Conservation (phyloP, 768 basidiomycete species). For the Cytidiella melzeri region DNA sequence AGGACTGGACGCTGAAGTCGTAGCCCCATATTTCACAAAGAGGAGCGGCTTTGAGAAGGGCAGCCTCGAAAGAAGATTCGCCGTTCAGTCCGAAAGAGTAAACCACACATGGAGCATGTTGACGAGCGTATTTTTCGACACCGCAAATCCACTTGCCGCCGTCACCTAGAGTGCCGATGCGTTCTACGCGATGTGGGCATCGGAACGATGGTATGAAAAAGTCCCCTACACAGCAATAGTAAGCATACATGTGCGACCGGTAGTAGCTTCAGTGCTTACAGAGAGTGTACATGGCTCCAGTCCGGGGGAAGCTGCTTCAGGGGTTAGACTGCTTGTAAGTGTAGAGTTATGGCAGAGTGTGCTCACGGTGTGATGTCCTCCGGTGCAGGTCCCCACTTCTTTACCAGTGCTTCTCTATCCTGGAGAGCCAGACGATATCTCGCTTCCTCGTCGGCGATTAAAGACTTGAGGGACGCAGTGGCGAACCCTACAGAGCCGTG, state of each 20-base stretch:
- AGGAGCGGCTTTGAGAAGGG: constrained; percentile 34
- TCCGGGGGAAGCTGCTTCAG: constrained; percentile 13
- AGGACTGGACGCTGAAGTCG: constrained; percentile 36
- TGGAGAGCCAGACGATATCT: constrained; percentile 40
- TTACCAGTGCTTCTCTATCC: constrained; percentile 42
- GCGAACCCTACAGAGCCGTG: too few relatives aligned
- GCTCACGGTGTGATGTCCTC: constrained; percentile 43
- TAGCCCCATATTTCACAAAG: constrained; percentile 35
- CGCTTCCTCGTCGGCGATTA: constrained; percentile 33
- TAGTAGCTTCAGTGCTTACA: constrained; percentile 8
- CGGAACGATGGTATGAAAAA: constrained; percentile 43
- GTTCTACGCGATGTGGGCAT: constrained; percentile 39
- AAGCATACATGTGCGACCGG: not conserved
- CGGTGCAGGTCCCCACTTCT: constrained; percentile 46
- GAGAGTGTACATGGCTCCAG: constrained; percentile 16
- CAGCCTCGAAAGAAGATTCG: constrained; percentile 49
- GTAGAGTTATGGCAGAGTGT: constrained; percentile 6
- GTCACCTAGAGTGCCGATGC: constrained; percentile 42
- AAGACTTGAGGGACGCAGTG: too few relatives aligned
- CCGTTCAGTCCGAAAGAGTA: constrained; percentile 45
- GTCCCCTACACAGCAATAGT: constrained; percentile 36
- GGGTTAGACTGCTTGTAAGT: not conserved
- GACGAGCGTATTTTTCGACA: constrained; percentile 34
- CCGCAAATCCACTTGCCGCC: constrained; percentile 52
- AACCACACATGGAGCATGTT: constrained; percentile 33